Evolutionary conservation across 495 filamentous ascomycete genomes (phyloP), one percentile per base, ranked within the genome.

Genomic region (Penicillium soppii): DNA sequence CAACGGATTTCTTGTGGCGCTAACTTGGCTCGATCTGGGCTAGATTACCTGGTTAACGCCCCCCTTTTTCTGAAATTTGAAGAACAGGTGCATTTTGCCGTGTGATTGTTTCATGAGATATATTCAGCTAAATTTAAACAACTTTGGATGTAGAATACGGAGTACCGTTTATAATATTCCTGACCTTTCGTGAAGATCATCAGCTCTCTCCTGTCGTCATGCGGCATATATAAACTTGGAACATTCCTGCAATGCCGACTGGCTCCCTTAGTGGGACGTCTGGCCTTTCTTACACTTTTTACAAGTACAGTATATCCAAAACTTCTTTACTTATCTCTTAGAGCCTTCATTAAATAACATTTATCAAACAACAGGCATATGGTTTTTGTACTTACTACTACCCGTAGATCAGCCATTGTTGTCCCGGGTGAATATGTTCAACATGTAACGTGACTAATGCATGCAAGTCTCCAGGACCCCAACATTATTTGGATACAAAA

Each of bases 1-100:
- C 47, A 49, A 49, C 23, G 47, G 47, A 36, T 36, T 36, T 49
- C 16, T 21, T 32, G 47, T 49, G 47, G 47, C 47, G 47, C 35
- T 37, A 38, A 49, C 25, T 49, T 19, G 46, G 46, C 46, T 49
- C 35, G 36, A 49, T 49, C 17, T 29, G 36, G 35, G 23, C 38
- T 17, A 13, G 30, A 37, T 26, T 47, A 26, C 44, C 26, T 37
- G 15, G 30, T 9, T 16, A 17, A 26, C 9, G 22, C 13, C 22
- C 44, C 44, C 22, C 5, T 46, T 36, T 47, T 27, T 6, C 44
- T n/a, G 7, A 25, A 37, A 27, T 26, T 26, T 5, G 19, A 10
- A 7, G 4, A 7, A 21, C 8, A 16, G n/a, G n/a, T n/a, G n/a
- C n/a, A n/a, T n/a, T n/a, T n/a, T n/a, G n/a, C n/a, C n/a, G n/a